phyloP scores from a whole-genome alignment of 306 rosid genomes.

The Amphicarpaea edgeworthii region DNA sequence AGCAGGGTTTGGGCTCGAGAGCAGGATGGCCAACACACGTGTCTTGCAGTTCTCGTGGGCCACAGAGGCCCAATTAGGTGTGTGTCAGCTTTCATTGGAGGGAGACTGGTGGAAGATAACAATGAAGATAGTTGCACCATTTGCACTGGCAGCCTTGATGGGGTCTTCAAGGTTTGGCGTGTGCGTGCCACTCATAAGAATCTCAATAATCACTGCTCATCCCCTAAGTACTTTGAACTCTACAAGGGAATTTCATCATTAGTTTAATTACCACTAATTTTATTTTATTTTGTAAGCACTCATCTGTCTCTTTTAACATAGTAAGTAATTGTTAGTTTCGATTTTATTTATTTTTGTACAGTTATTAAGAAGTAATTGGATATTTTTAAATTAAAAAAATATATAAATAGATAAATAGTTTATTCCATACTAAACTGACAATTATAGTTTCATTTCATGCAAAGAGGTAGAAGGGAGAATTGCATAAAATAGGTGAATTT shows the following conservation, averaged over 20 bases:
- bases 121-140: constrained; percentile 64
- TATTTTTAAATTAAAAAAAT: neutral
- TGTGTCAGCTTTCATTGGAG: constrained; percentile 55
- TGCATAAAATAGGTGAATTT: neutral
- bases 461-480: neutral
- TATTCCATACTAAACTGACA: too few relatives aligned
- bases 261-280: too few relatives aligned
- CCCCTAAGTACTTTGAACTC: constrained; percentile 69
- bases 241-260: constrained; percentile 41
- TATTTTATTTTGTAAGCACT: too few relatives aligned
- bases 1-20: constrained; percentile 80
- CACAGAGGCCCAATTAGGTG: constrained; percentile 90
- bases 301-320: neutral
- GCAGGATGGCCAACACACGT: constrained; percentile 68
- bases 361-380: neutral
- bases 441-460: neutral
- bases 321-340: neutral
- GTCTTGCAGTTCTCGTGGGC: constrained; percentile 82
- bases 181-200: constrained; percentile 70
- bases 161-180: constrained; percentile 86
- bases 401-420: too few relatives aligned
- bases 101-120: constrained; percentile 54
- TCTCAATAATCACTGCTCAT: constrained; percentile 33
- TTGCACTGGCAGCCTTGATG: constrained; percentile 89
- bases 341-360: too few relatives aligned